These are phyloP conservation scores for Planoprotostelium fungivorum DNA, from an alignment of 78 protist species.

Conservation along the genomic window DNA sequence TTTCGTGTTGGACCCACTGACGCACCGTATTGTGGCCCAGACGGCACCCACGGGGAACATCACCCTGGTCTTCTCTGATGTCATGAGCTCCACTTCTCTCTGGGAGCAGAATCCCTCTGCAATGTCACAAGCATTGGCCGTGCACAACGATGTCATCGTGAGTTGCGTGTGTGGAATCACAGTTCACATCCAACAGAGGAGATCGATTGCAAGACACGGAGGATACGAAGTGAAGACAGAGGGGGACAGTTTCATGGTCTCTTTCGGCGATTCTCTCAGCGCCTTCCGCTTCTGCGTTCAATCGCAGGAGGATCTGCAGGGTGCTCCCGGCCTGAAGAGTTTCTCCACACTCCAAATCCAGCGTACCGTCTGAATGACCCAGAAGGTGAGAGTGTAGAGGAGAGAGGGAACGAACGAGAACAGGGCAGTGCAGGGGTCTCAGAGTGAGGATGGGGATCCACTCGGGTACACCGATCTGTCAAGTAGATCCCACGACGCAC, in stretches of 20 bases:
- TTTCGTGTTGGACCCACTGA: neutral
- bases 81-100: slow-evolving; percentile 20
- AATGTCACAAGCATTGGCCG: slow-evolving; percentile 16
- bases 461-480: neutral
- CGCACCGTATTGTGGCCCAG: neutral
- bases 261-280: neutral
- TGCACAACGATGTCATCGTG: slow-evolving; percentile 18
- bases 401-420: neutral
- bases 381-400: neutral
- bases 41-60: neutral
- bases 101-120: slow-evolving; percentile 29
- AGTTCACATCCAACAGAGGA: neutral
- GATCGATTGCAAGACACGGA: neutral
- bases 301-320: neutral
- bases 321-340: slow-evolving; percentile 5
- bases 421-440: neutral
- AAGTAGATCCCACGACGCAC: neutral
- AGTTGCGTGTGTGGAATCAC: neutral
- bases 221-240: slow-evolving; percentile 52
- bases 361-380: neutral
- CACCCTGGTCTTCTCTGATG: slow-evolving; percentile 47
- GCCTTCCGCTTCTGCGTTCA: slow-evolving; percentile 2
- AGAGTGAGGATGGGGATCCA: slow-evolving; percentile 8
- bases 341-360: neutral
- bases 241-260: slow-evolving; percentile 43